Conservation (phyloP, 305 asterid genomes). For the Fraxinus sp. region DNA sequence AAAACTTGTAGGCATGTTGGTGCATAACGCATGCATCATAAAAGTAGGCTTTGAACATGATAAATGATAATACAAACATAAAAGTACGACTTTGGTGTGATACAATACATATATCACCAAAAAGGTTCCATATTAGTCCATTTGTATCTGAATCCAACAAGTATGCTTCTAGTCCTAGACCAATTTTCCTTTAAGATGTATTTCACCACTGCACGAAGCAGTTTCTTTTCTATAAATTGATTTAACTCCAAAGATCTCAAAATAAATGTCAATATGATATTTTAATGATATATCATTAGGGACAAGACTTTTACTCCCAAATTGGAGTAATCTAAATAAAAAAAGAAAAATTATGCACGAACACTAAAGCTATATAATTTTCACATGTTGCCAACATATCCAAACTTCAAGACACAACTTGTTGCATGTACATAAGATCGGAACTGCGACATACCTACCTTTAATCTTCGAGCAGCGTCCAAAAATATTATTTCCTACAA, state of each 20-base stretch:
- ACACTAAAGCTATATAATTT: background rate
- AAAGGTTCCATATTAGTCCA: background rate
- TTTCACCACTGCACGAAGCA: background rate
- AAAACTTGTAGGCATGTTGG: background rate
- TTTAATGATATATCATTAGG: background rate
- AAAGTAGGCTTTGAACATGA: background rate
- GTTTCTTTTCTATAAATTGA: background rate
- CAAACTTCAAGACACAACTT: background rate
- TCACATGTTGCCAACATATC: background rate
- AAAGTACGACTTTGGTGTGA: background rate
- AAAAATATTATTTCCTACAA: constrained; percentile 78
- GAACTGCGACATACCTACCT: constrained; percentile 52
- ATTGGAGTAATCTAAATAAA: background rate
- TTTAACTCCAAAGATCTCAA: background rate
- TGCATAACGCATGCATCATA: background rate
- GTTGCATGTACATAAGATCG: background rate
- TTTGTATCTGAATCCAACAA: background rate
- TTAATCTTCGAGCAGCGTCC: constrained; percentile 76
- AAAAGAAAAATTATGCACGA: background rate
- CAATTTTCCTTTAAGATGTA: background rate
- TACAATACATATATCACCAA: background rate
- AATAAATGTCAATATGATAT: background rate
- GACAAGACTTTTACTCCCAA: background rate
- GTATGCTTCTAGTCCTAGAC: background rate
- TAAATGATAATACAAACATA: background rate